Evolutionary conservation across 352 stramenopile species (phyloP).

Genomic region (Phytophthora citrophthora): DNA sequence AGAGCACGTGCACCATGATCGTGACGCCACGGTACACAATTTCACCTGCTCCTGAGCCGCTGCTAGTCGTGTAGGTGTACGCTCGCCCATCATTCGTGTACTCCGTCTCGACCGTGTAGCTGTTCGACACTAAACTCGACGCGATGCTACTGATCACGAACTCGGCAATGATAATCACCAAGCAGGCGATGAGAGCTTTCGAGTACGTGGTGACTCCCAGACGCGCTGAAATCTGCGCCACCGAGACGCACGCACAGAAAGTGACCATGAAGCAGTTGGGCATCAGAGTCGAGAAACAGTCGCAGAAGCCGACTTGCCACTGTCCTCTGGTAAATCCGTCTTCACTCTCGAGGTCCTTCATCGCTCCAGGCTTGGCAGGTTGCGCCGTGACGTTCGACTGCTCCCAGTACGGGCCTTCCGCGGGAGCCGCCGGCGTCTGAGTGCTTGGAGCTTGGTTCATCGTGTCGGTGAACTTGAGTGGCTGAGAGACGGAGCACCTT

Average conservation of each 20-base stretch:
- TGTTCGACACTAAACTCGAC: slow-evolving; percentile 11
- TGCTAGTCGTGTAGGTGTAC: slow-evolving; percentile 27
- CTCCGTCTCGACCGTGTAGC: slow-evolving; percentile 22
- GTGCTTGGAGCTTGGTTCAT: slow-evolving; percentile 29
- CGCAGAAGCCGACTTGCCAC: slow-evolving; percentile 43
- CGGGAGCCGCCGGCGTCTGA: slow-evolving; percentile 18
- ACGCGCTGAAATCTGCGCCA: slow-evolving; percentile 47
- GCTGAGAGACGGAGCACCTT: slow-evolving; percentile 12
- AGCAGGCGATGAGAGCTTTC: slow-evolving; percentile 31
- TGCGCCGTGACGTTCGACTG: slow-evolving; percentile 8
- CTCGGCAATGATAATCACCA: slow-evolving; percentile 25
- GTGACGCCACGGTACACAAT: slow-evolving; percentile 23
- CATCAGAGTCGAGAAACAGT: slow-evolving; percentile 48
- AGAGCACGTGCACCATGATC: slow-evolving; percentile 23
- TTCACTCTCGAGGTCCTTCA: slow-evolving; percentile 27
- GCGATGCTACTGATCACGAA: slow-evolving; percentile 23
- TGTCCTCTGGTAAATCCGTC: slow-evolving; percentile 22
- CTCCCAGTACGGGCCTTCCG: slow-evolving; percentile 24
- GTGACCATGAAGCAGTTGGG: slow-evolving; percentile 56
- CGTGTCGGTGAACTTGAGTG: neutral
- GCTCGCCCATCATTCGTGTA: slow-evolving; percentile 12
- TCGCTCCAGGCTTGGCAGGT: neutral
- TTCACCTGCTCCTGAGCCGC: slow-evolving; percentile 5
- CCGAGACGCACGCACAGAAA: slow-evolving; percentile 52
- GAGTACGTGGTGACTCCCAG: slow-evolving; percentile 47